Conservation (phyloP, 169 alveolate species). For the Neospora caninum region DNA sequence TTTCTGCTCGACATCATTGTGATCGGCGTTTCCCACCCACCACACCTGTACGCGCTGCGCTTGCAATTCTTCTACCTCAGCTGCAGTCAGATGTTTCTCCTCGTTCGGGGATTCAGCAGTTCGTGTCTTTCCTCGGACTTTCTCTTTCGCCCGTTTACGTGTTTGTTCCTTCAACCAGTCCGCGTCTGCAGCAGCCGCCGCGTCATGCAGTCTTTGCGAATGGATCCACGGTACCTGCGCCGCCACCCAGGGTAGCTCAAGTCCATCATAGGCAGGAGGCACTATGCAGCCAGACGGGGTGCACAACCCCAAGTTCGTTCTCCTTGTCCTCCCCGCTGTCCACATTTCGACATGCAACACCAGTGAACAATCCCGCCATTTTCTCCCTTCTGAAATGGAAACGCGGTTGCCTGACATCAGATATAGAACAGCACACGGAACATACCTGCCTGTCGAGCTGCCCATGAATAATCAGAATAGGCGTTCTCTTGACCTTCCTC, state of each 20-base stretch:
- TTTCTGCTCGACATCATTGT: conserved; percentile 76
- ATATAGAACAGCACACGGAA: background rate
- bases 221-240: conserved; percentile 25
- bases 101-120: background rate
- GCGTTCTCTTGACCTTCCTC: conserved; percentile 38
- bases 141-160: background rate
- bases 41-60: conserved; percentile 74
- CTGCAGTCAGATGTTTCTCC: background rate
- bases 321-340: background rate
- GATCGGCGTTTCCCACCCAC: conserved; percentile 82
- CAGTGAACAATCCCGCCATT: no score
- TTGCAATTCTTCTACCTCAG: conserved; percentile 29
- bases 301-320: background rate
- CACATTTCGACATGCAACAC: no score
- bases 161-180: background rate
- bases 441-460: conserved; percentile 53
- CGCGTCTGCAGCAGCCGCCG: conserved; percentile 56
- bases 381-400: background rate
- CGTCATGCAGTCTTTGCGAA: conserved; percentile 44
- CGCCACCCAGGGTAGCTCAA: background rate
- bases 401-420: background rate
- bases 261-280: no score
- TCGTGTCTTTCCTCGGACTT: background rate
- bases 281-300: background rate
- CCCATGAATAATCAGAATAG: conserved; percentile 46